Evolutionary conservation across 371 early-diverging fungal species (phyloP).

Genomic region (Saksenaea vasiformis): DNA sequence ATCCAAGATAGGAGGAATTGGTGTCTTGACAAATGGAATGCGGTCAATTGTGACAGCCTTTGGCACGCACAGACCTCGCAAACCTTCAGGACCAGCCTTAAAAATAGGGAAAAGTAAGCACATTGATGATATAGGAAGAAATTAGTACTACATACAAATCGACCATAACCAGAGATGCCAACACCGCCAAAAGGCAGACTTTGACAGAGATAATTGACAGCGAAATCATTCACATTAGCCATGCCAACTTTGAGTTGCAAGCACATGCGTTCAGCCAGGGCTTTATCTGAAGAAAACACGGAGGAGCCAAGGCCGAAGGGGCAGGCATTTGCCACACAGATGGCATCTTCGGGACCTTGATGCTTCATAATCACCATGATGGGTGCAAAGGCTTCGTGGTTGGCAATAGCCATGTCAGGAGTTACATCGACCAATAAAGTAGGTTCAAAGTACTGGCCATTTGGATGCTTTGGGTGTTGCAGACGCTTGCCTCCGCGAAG

Average conservation of each 20-base stretch:
- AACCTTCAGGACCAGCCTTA: conserved; percentile 70
- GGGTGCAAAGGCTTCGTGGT: conserved; percentile 83
- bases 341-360: conserved; percentile 68
- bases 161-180: conserved; percentile 79
- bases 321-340: conserved; percentile 72
- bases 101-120: not conserved
- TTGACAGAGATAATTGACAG: conserved; percentile 83
- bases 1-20: conserved; percentile 69
- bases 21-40: conserved; percentile 72
- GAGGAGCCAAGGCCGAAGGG: conserved; percentile 81
- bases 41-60: conserved; percentile 76
- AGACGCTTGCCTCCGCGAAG: conserved; percentile 70
- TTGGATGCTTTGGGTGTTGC: conserved; percentile 65
- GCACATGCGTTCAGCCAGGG: conserved; percentile 64
- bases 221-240: conserved; percentile 88
- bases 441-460: conserved; percentile 82
- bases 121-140: too few relatives aligned
- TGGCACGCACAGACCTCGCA: conserved; percentile 72
- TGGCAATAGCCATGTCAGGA: conserved; percentile 73
- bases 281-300: conserved; percentile 75
- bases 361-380: conserved; percentile 83
- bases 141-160: conserved; percentile 37
- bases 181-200: conserved; percentile 86
- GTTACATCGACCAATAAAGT: conserved; percentile 80
- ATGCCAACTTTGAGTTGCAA: conserved; percentile 74